Evolutionary conservation across 2,329 filamentous ascomycete species (phyloP), one percentile per base, ranked within the genome.

Genomic region (Aspergillus sclerotialis): DNA sequence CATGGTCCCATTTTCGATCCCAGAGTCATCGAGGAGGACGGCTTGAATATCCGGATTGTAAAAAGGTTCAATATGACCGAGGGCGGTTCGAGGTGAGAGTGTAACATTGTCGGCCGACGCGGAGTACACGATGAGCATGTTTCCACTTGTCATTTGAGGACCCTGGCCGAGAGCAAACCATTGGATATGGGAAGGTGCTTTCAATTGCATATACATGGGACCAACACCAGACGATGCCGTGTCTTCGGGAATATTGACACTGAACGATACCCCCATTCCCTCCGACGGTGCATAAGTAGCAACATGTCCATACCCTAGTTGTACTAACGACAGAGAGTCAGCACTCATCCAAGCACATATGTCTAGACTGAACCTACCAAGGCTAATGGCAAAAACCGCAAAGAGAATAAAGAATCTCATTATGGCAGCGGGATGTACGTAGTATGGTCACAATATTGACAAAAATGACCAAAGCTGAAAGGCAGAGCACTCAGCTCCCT

Each of bases 81-180:
- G 58, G 7, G 66, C 67, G 5, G 61, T 44, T 26, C 75, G 60
- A 7, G 74, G 69, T 3, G 75, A 78, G 7, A 80, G 44, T 1
- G 76, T 80, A 10, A 79, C 70, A 42, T 76, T 78, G 16, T 72
- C 68, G 24, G 56, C 56, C 25, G 65, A 57, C 16, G 68, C 64
- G n/a, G 70, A 65, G 45, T 79, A 79, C 5, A 77, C 61, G 28
- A 78, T 58, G 48, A 79, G 78, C 30, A 80, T 77, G 50, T 76
- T 76, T 5, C 75, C 54, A 14, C 67, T 69, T 11, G 53, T 44
- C 76, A 79, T 80, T 13, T 52, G 43, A 2, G 45, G 58, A 16
- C 76, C 76, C 49, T 78, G 73, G 6, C 74, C 76, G 3, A 79
- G 52, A 3, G 65, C 70, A 21, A 76, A 64, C 70, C 72, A 80